These are phyloP conservation scores for Diversispora epigaea DNA, from an alignment of 192 early-diverging fungal species.

Conservation along the genomic window DNA sequence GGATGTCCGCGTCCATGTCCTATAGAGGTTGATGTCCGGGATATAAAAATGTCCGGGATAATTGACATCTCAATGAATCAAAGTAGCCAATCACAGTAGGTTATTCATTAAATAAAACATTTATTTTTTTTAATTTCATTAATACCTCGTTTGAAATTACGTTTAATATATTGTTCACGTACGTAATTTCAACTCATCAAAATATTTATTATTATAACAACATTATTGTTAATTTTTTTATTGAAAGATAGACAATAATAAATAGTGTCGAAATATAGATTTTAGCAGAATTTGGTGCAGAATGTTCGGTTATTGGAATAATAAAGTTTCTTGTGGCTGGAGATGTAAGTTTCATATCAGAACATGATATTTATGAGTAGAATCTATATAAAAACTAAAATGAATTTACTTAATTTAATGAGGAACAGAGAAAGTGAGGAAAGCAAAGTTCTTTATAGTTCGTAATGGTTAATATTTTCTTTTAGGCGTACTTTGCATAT, in stretches of 20 bases:
- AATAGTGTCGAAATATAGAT: conserved; percentile 75
- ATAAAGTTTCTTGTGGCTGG: conserved; percentile 73
- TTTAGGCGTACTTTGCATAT: too few relatives aligned
- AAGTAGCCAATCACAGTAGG: too few relatives aligned
- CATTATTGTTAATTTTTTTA: neutral
- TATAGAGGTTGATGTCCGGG: too few relatives aligned
- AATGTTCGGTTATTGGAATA: conserved; percentile 61
- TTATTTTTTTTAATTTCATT: conserved; percentile 41
- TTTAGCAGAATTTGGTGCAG: conserved; percentile 84
- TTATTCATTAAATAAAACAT: too few relatives aligned
- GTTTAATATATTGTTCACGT: conserved; percentile 73
- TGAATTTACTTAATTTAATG: conserved; percentile 38
- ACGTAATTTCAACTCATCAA: conserved; percentile 72
- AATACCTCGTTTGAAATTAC: conserved; percentile 48
- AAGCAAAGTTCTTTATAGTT: conserved; percentile 60
- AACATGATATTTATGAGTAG: neutral
- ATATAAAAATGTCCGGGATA: too few relatives aligned
- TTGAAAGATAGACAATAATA: neutral
- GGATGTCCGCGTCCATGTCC: too few relatives aligned
- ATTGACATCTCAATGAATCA: too few relatives aligned
- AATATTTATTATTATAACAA: conserved; percentile 15
- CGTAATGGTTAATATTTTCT: conserved; percentile 60
- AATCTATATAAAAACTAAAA: neutral
- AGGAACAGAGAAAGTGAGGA: conserved; percentile 74
- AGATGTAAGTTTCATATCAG: conserved; percentile 54